Evolutionary conservation across 208 protist species (phyloP).

Genomic region (Borovskyia barvae): DNA sequence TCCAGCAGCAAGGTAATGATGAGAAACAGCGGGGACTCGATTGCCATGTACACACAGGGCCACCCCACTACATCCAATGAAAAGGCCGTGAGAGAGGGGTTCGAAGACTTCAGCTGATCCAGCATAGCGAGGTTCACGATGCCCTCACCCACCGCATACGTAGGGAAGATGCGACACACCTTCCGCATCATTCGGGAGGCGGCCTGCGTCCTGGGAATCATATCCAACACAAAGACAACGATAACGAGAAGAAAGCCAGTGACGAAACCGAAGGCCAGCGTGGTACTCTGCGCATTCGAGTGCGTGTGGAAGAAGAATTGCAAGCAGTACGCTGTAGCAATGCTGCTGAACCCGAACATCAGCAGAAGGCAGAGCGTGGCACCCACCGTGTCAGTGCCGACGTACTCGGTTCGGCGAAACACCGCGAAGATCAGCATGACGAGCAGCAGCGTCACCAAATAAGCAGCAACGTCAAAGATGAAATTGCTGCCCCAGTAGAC

Average conservation of each 20-base stretch:
- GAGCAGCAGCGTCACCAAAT: conserved; percentile 31
- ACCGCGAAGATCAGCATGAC: conserved; percentile 26
- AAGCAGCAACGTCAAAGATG: conserved; percentile 42
- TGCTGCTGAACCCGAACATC: conserved; percentile 36
- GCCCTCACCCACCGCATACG: conserved; percentile 46
- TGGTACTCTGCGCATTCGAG: conserved; percentile 35
- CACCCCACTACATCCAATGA: conserved; percentile 23
- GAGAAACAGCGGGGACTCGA: conserved; percentile 33
- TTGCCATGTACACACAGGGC: conserved; percentile 41
- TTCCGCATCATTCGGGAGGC: conserved; percentile 19
- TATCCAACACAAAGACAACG: conserved; percentile 27
- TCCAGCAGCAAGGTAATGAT: conserved; percentile 35
- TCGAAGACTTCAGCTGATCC: neutral
- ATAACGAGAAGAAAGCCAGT: conserved; percentile 49
- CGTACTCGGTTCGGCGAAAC: conserved; percentile 44
- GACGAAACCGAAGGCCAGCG: conserved; percentile 41
- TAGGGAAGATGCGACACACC: conserved; percentile 45
- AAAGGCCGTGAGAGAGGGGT: conserved; percentile 6
- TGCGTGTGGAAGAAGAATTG: conserved; percentile 45
- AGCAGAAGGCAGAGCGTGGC: conserved; percentile 25
- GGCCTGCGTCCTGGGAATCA: conserved; percentile 17
- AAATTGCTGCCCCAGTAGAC: conserved; percentile 65
- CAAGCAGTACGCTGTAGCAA: conserved; percentile 24
- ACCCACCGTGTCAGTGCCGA: conserved; percentile 15
- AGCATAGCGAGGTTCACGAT: conserved; percentile 38